Percentiles rank a stretch among this genome's conserved stretches.
Evolutionary conservation across 352 stramenopile species (phyloP).

Genomic region (Phytopythium montanum): DNA sequence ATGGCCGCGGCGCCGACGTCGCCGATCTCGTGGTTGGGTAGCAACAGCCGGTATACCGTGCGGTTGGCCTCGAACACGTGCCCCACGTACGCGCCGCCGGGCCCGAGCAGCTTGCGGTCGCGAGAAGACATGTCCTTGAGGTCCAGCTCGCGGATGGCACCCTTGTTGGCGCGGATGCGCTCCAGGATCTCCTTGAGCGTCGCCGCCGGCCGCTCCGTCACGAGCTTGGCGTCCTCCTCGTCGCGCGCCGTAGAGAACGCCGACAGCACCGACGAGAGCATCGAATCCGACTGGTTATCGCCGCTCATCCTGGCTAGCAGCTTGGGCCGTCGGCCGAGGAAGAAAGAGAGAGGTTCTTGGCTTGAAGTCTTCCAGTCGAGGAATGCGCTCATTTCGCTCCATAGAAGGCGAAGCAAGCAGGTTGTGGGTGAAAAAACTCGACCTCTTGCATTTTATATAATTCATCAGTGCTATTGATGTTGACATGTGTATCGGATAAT

Average conservation of each 20-base stretch:
- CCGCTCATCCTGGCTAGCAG: background rate
- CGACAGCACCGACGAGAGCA: constrained; percentile 34
- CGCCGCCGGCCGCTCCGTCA: constrained; percentile 29
- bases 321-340: background rate
- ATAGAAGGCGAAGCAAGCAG: background rate
- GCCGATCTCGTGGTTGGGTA: constrained; percentile 51
- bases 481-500: background rate
- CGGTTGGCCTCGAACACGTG: constrained; percentile 51
- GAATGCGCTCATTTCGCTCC: background rate
- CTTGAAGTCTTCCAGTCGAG: background rate
- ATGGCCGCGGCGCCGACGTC: constrained; percentile 40
- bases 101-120: constrained; percentile 32
- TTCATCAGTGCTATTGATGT: background rate
- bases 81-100: constrained; percentile 38
- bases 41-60: constrained; percentile 36
- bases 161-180: constrained; percentile 50
- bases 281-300: constrained; percentile 6
- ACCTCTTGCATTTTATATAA: background rate
- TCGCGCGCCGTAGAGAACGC: constrained; percentile 24
- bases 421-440: background rate
- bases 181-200: constrained; percentile 56
- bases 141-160: constrained; percentile 48
- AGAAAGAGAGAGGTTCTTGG: background rate
- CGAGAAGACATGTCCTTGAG: constrained; percentile 50
- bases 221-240: constrained; percentile 25